Conservation (phyloP, 2,329 filamentous ascomycete species). For the Arthrobotrys conoides region DNA sequence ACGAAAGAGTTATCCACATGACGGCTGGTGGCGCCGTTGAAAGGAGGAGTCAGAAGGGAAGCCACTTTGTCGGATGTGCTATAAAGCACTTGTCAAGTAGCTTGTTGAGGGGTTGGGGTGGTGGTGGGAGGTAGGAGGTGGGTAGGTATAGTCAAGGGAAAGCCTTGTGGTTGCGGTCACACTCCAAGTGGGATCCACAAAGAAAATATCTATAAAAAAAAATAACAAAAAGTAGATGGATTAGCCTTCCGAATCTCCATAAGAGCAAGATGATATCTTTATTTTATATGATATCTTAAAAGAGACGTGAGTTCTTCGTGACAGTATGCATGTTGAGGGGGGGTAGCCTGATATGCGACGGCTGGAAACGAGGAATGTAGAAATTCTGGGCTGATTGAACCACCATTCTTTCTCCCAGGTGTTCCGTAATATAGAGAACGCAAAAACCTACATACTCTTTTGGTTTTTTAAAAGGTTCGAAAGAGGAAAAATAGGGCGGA, state of each 20-base stretch:
- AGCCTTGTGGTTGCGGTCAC: constrained; percentile 16
- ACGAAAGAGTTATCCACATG: constrained; percentile 52
- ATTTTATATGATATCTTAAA: constrained; percentile 4
- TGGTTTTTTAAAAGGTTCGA: constrained; percentile 3
- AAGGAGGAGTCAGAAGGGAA: constrained; percentile 59
- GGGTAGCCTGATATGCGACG: constrained; percentile 43
- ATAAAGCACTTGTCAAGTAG: constrained; percentile 38
- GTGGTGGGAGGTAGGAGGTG: too few species aligned
- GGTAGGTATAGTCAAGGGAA: constrained; percentile 20
- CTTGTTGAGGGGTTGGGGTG: constrained; percentile 13
- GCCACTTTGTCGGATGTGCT: constrained; percentile 60
- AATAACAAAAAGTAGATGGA: background rate
- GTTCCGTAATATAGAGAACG: constrained; percentile 39
- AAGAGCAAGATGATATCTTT: constrained; percentile 6
- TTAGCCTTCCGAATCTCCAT: constrained; percentile 17
- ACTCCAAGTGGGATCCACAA: background rate
- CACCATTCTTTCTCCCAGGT: constrained; percentile 51
- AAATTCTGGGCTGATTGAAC: constrained; percentile 43
- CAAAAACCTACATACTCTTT: constrained; percentile 57
- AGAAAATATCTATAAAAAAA: background rate
- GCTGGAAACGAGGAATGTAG: constrained; percentile 60
- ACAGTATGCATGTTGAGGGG: constrained; percentile 15
- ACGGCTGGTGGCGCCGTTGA: constrained; percentile 57
- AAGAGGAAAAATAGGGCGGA: constrained; percentile 29
- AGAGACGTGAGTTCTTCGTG: constrained; percentile 34